Conservation (phyloP, 768 basidiomycete species). For the Macrolepiota albuminosa region DNA sequence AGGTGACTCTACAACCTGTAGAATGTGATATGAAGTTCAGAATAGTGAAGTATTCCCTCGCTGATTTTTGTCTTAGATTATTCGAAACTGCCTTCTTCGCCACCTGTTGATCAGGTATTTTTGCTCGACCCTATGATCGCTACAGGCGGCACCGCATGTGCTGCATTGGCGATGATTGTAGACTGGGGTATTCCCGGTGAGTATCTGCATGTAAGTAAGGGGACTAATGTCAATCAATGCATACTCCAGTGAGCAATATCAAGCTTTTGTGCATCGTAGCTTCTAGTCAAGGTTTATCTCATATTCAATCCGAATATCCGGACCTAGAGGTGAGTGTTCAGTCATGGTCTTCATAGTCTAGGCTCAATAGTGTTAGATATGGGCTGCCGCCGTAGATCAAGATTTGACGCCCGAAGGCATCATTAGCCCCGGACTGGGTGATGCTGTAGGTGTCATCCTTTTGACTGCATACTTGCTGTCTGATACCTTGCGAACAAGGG, state of each 20-base stretch:
- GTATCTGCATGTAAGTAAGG: slow-evolving; percentile 14
- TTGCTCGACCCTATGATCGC: slow-evolving; percentile 91
- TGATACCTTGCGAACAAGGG: slow-evolving; percentile 47
- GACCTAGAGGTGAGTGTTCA: slow-evolving; percentile 62
- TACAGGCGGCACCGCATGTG: slow-evolving; percentile 88
- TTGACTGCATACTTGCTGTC: neutral
- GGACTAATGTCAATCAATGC: slow-evolving; percentile 3
- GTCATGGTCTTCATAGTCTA: neutral
- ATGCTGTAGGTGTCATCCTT: slow-evolving; percentile 55
- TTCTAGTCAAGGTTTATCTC: slow-evolving; percentile 65
- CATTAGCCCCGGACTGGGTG: slow-evolving; percentile 88
- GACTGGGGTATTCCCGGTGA: slow-evolving; percentile 79
- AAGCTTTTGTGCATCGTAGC: slow-evolving; percentile 82
- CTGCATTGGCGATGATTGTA: slow-evolving; percentile 79
- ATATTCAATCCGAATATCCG: slow-evolving; percentile 65
- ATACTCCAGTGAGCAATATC: slow-evolving; percentile 52
- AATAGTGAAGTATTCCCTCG: neutral
- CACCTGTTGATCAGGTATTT: slow-evolving; percentile 79
- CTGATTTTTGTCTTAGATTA: slow-evolving; percentile 51
- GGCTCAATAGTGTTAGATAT: slow-evolving; percentile 53
- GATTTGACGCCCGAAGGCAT: slow-evolving; percentile 69
- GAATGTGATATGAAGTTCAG: slow-evolving; percentile 53
- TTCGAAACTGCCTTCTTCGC: slow-evolving; percentile 77
- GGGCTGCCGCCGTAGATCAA: slow-evolving; percentile 79
- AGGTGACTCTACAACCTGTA: slow-evolving; percentile 82